Conservation (phyloP, 2,329 filamentous ascomycete genomes). For the Talaromyces sp. region DNA sequence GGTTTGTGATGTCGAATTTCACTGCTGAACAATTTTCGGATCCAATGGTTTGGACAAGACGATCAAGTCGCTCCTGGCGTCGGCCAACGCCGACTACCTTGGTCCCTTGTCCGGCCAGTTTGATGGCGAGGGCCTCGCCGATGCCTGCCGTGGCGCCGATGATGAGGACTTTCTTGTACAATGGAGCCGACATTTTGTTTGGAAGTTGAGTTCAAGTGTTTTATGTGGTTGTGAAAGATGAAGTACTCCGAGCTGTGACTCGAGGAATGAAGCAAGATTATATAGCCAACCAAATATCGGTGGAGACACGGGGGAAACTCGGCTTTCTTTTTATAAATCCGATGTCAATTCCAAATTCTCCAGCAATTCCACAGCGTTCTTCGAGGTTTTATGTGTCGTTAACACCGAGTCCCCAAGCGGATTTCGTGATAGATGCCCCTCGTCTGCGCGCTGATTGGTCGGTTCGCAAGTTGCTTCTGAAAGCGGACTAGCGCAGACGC, state of each 20-base stretch:
- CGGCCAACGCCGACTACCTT: constrained; percentile 48
- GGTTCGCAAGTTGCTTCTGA: constrained; percentile 6
- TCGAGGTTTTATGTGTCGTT: not conserved
- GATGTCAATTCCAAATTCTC: not conserved
- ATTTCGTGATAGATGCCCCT: not conserved
- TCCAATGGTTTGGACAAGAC: constrained; percentile 44
- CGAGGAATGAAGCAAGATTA: not conserved
- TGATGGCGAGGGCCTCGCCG: constrained; percentile 47
- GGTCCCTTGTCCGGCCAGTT: constrained; percentile 45
- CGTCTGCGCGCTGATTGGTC: not conserved
- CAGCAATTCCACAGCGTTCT: not conserved
- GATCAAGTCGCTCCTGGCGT: constrained; percentile 48
- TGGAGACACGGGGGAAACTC: not conserved
- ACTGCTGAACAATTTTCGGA: constrained; percentile 42
- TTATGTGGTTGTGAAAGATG: not conserved
- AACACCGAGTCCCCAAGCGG: not conserved
- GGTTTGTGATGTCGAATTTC: constrained; percentile 49
- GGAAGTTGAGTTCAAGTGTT: not conserved
- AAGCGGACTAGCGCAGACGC: not conserved
- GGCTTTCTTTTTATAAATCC: not conserved
- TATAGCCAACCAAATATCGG: not conserved
- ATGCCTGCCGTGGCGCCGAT: constrained; percentile 48
- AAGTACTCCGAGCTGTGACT: not conserved
- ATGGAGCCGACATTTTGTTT: constrained; percentile 35
- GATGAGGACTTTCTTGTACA: constrained; percentile 51